Evolutionary conservation across 305 asterid species (phyloP), one percentile per base, ranked within the genome.

Genomic region (Fraxinus albicans): DNA sequence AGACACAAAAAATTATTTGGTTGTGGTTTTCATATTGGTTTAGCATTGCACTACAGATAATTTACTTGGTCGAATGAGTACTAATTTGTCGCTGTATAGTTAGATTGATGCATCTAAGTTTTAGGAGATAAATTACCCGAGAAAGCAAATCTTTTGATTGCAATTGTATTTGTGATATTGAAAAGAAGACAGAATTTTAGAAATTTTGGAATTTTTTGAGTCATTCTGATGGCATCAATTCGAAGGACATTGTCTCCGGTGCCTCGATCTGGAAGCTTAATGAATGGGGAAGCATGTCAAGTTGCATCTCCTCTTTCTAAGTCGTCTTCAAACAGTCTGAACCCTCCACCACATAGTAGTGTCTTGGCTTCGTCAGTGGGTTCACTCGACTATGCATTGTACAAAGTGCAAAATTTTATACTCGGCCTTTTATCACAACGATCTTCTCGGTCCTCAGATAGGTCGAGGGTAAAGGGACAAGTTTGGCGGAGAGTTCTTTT

Each of bases 171-270:
- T 76, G 74, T 21, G 17, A 33, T 80, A 53, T 75, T 78, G 76
- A 35, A 74, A 21, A 50, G 40, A 63, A 53, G 47, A n/a, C 76
- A 17, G 74, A 65, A 10, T 70, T 82, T 88, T 84, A 42, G 82
- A 35, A 17, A 82, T 27, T 53, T 55, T 58, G 79, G 78, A 8
- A 79, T 67, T 8, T 55, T 63, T 25, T 47, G 83, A 81, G 80
- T 72, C 13, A 80, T 42, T 65, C 55, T 88, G 53, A 94, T 94
- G 97, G 97, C 97, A 79, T 94, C 96, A 2, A 90, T 93, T 79
- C 87, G 98, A 86, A 88, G 98, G 82, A 87, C 94, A 58, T 35
- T 91, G 82, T 92, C 94, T 40, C 96, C 95, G 1, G 91, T 93
- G 80, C 92, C 95, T 83, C 89, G 94, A 31, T 89, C 92, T 0